Percentiles rank a stretch among this genome's conserved stretches.
phyloP scores from a whole-genome alignment of 768 basidiomycete genomes.

The Saitozyma podzolica region DNA sequence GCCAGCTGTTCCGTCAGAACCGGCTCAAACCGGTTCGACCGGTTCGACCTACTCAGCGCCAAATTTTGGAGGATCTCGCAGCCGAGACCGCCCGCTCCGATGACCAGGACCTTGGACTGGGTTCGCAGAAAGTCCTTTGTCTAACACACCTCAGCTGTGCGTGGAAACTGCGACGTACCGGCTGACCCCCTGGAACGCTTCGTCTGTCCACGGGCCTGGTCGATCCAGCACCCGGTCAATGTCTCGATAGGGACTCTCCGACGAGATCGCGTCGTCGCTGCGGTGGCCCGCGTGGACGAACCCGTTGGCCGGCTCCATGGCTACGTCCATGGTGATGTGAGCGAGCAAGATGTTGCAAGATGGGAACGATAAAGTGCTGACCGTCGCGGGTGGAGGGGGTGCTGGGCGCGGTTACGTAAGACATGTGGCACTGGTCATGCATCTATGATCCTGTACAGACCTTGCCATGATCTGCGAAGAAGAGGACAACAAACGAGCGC shows the following conservation, averaged over 20 bases:
- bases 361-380: not conserved
- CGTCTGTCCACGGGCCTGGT: conserved; percentile 86
- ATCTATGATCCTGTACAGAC: no score
- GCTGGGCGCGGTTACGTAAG: no score
- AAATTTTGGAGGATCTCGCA: conserved; percentile 96
- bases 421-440: no score
- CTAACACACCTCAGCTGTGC: conserved; percentile 53
- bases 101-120: conserved; percentile 89
- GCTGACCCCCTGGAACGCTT: conserved; percentile 74
- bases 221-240: conserved; percentile 82
- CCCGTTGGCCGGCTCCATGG: not conserved
- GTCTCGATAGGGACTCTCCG: conserved; percentile 66
- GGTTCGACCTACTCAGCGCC: conserved; percentile 63
- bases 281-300: not conserved
- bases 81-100: conserved; percentile 95
- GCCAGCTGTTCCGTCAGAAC: conserved; percentile 58
- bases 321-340: not conserved
- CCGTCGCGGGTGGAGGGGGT: not conserved
- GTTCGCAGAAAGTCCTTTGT: conserved; percentile 82
- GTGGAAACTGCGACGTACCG: conserved; percentile 58
- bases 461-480: no score
- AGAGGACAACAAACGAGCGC: not conserved
- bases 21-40: not conserved
- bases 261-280: conserved; percentile 4
- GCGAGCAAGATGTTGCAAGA: not conserved